phyloP scores from a whole-genome alignment of 1,284 basidiomycete species.

The Leccinum subfulvum region DNA sequence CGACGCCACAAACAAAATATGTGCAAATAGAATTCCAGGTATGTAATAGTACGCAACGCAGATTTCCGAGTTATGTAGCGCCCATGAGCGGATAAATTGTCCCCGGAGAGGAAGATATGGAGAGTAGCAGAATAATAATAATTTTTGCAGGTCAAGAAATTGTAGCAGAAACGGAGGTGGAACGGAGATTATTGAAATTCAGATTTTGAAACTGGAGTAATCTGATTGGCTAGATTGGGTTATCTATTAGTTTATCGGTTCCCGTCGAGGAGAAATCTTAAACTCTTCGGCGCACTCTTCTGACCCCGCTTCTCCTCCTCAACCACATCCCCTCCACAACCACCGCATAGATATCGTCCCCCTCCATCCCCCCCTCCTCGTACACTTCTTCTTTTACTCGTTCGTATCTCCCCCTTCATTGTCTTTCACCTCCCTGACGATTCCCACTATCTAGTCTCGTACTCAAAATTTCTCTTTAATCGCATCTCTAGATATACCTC shows the following conservation, averaged over 20 bases:
- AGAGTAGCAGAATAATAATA: not conserved
- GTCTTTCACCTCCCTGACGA: conserved; percentile 5
- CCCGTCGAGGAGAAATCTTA: conserved; percentile 37
- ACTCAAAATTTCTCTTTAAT: conserved; percentile 29
- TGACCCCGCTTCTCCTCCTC: conserved; percentile 28
- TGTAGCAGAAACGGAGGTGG: conserved; percentile 1
- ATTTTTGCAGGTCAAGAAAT: conserved; percentile 10
- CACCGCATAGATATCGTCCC: not conserved
- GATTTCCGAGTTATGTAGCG: conserved; percentile 30
- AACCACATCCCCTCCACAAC: conserved; percentile 6
- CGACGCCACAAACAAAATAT: conserved; percentile 27
- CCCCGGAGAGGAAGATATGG: conserved; percentile 17
- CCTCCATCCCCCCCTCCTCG: not conserved
- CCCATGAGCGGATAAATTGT: conserved; percentile 34
- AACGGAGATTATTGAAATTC: conserved; percentile 23
- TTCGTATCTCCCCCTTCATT: not conserved
- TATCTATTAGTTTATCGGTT: conserved; percentile 40
- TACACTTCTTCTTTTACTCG: not conserved
- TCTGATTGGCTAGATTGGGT: conserved; percentile 40
- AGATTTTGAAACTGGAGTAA: conserved; percentile 30
- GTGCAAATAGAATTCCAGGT: conserved; percentile 19
- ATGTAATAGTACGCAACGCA: conserved; percentile 30
- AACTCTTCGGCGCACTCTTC: conserved; percentile 30
- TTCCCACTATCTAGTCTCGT: conserved; percentile 15
- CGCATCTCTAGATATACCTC: conserved; percentile 34